Evolutionary conservation across 2,329 filamentous ascomycete genomes (phyloP), one percentile per base, ranked within the genome.

Genomic region (Phialocephala sp.): DNA sequence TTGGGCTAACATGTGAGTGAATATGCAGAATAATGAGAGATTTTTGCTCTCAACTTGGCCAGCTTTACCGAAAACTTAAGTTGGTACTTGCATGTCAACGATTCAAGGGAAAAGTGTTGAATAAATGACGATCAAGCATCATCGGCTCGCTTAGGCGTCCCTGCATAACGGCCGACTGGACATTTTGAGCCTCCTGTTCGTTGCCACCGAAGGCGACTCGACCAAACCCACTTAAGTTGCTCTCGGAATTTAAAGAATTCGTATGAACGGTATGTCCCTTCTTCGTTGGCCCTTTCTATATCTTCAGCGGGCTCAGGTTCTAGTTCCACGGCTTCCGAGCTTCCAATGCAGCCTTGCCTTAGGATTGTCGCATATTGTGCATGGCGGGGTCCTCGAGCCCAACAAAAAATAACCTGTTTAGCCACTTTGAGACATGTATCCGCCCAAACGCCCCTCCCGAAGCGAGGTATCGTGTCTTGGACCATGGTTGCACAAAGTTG

Each of bases 321-420:
- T 36, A 32, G 32, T 12, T 24, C 50, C 15, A 6, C 14, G n/a
- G 12, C 50, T 54, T 35, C 50, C 14, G 27, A 35, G 4, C 14
- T 22, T 15, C 50, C 43, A 3, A 14, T 54, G 14, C 27, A 35
- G 12, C 24, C 8, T 54, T 24, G 18, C 27, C 15, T 18, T 32
- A 22, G 11, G 8, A 15, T 32, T 35, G 47, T 52, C n/a, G 45
- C 45, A 22, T 24, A 27, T 27, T 4, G 35, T 60, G 22, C 60
- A 32, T 57, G 55, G 54, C 61, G 61, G 61, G 61, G 61, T 63
- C 32, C 54, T 63, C 60, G 27, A 62, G 43, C 60, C n/a, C 45
- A 50, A 50, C 45, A 50, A 63, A 63, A 63, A 63, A n/a, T n/a
- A 36, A 22, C 18, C 6, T 12, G 27, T 18, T 54, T 27, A 39